A percentile compares a stretch with the other conserved stretches of the same genome.
Evolutionary conservation across 2,329 filamentous ascomycete genomes (phyloP).

Genomic region (Ceratocystis lukuohia): DNA sequence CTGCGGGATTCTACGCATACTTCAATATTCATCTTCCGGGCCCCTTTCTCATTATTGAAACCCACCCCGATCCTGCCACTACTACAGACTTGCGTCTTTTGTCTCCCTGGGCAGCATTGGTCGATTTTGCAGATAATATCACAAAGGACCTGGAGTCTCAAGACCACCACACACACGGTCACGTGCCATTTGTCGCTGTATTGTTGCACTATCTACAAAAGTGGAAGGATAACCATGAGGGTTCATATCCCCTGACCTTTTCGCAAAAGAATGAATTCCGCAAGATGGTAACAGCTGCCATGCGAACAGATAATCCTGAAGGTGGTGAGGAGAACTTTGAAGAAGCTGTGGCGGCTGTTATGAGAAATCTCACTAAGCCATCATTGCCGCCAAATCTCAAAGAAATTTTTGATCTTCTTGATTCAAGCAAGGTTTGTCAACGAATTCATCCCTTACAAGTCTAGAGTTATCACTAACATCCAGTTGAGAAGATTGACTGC

Average conservation of each 20-base stretch:
- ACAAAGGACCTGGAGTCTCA: slow-evolving; percentile 56
- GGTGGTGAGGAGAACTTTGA: slow-evolving; percentile 95
- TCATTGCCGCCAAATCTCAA: slow-evolving; percentile 55
- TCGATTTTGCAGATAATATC: slow-evolving; percentile 51
- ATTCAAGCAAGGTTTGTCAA: slow-evolving; percentile 11
- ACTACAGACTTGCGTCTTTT: slow-evolving; percentile 75
- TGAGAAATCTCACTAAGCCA: slow-evolving; percentile 67
- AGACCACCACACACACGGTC: slow-evolving; percentile 71
- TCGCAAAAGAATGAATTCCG: slow-evolving; percentile 78
- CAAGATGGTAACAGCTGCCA: slow-evolving; percentile 50
- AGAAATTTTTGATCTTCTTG: slow-evolving; percentile 50
- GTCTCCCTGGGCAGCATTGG: slow-evolving; percentile 72
- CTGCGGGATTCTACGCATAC: slow-evolving; percentile 80
- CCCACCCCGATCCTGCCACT: slow-evolving; percentile 77
- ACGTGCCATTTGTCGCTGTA: slow-evolving; percentile 76
- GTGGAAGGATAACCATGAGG: slow-evolving; percentile 63
- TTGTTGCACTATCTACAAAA: slow-evolving; percentile 67
- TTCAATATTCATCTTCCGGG: slow-evolving; percentile 67
- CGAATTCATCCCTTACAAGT: neutral
- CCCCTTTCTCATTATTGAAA: slow-evolving; percentile 88
- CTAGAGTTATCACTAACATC: neutral
- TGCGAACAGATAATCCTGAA: slow-evolving; percentile 61
- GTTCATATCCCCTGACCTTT: slow-evolving; percentile 57
- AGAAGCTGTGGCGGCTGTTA: slow-evolving; percentile 73
- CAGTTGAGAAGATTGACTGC: neutral